Evolutionary conservation across 1,139 yeast genomes (phyloP).

Genomic region (Sugiyamaella grinbergsii): DNA sequence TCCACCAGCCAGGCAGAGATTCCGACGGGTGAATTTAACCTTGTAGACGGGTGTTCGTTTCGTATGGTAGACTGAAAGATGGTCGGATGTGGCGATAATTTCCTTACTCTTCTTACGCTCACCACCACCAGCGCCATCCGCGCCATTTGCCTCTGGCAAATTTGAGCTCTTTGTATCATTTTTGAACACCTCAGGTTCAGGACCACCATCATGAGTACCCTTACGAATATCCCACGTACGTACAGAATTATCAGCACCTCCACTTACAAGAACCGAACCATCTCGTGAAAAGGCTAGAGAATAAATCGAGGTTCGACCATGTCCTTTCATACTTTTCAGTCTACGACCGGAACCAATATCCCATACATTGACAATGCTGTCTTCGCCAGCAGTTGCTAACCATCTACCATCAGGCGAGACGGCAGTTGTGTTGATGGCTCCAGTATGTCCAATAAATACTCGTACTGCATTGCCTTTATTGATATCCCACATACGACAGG

Average conservation of each 20-base stretch:
- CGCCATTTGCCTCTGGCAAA: constrained; percentile 20
- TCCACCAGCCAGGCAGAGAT: constrained; percentile 91
- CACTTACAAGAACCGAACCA: constrained; percentile 86
- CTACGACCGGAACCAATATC: constrained; percentile 91
- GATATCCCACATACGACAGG: constrained; percentile 98
- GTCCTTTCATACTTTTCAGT: constrained; percentile 79
- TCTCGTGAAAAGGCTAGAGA: constrained; percentile 84
- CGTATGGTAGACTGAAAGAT: constrained; percentile 91
- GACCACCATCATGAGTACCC: constrained; percentile 77
- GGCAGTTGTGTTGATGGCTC: constrained; percentile 80
- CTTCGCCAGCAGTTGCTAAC: constrained; percentile 96
- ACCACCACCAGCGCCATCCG: constrained; percentile 25
- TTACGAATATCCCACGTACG: constrained; percentile 95
- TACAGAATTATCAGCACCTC: constrained; percentile 91
- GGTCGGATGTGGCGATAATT: constrained; percentile 79
- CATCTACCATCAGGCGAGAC: constrained; percentile 97
- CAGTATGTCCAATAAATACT: constrained; percentile 92
- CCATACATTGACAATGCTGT: constrained; percentile 86
- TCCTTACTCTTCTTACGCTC: constrained; percentile 61
- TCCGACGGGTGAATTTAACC: constrained; percentile 88
- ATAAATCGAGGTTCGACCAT: constrained; percentile 83
- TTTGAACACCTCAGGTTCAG: constrained; percentile 73
- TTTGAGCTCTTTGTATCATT: constrained; percentile 24
- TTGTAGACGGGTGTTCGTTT: constrained; percentile 93
- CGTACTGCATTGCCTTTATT: constrained; percentile 86